A percentile compares a stretch with the other conserved stretches of the same genome.
These are phyloP conservation scores for Casuarina glauca DNA, from an alignment of 306 rosid species.

Conservation along the genomic window DNA sequence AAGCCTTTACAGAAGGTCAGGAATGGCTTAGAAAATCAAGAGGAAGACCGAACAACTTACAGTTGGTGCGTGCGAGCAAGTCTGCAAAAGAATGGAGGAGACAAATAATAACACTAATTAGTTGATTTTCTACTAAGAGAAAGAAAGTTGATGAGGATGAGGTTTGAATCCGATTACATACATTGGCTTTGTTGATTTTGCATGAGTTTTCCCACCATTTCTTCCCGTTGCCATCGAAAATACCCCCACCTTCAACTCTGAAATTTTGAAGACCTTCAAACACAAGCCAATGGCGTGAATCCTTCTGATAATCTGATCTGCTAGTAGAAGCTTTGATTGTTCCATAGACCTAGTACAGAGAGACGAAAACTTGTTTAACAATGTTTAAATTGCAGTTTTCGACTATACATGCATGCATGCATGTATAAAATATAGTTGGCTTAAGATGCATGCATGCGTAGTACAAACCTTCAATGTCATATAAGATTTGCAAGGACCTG, in stretches of 20 bases:
- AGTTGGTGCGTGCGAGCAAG: slow-evolving; percentile 69
- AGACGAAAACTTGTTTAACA: not conserved
- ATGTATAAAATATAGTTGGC: not conserved
- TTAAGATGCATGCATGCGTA: not conserved
- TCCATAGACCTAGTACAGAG: slow-evolving; percentile 52
- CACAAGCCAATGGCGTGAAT: slow-evolving; percentile 49
- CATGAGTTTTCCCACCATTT: slow-evolving; percentile 88
- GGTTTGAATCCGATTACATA: slow-evolving; percentile 26
- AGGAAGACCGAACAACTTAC: slow-evolving; percentile 45
- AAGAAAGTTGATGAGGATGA: not conserved
- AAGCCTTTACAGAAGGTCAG: not conserved
- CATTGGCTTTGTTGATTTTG: slow-evolving; percentile 59
- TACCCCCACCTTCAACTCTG: slow-evolving; percentile 64
- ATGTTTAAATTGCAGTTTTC: not conserved
- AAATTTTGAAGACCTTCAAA: slow-evolving; percentile 44
- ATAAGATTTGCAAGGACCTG: slow-evolving; percentile 68
- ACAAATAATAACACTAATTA: not conserved
- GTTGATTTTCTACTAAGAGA: not conserved
- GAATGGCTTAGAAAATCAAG: not conserved
- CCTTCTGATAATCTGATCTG: slow-evolving; percentile 43
- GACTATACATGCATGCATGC: not conserved
- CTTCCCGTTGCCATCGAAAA: slow-evolving; percentile 74
- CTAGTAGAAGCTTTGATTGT: slow-evolving; percentile 64
- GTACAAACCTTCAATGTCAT: slow-evolving; percentile 51
- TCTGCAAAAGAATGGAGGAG: slow-evolving; percentile 44